Conservation (phyloP, 2,329 filamentous ascomycete genomes). For the Colletotrichum karsti region DNA sequence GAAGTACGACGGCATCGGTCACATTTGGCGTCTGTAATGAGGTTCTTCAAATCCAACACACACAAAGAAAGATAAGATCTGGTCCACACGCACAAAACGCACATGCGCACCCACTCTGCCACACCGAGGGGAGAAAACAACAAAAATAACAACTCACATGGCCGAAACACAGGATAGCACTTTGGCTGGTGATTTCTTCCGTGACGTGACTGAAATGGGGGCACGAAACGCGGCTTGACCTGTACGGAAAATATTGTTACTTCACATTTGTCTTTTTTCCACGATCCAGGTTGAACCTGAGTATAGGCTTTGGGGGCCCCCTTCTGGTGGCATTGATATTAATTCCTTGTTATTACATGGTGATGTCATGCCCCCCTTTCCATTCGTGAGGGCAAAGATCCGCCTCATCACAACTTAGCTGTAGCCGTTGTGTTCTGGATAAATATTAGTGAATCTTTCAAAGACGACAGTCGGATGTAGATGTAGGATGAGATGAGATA, state of each 20-base stretch:
- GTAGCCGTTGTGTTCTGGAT: not conserved
- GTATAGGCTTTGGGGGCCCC: not conserved
- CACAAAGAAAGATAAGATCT: conserved; percentile 55
- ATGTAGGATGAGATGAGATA: no score
- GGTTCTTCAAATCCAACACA: conserved; percentile 63
- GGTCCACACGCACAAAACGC: conserved; percentile 18
- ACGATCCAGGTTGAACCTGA: no score
- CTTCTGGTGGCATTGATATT: conserved; percentile 2
- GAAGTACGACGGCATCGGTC: conserved; percentile 71
- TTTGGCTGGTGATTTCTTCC: no score
- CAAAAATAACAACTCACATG: conserved; percentile 10
- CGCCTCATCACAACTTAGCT: conserved; percentile 1
- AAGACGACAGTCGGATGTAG: no score
- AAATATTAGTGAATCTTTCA: no score
- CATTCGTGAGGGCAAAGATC: not conserved
- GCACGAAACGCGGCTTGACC: no score
- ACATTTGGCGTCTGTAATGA: conserved; percentile 74
- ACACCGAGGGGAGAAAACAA: not conserved
- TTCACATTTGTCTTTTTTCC: no score
- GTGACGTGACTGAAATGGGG: no score
- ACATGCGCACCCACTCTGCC: not conserved
- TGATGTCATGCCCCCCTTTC: not conserved
- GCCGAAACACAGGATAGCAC: not conserved
- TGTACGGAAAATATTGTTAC: no score
- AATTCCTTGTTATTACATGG: conserved; percentile 10